Base-by-base conservation (phyloP, 805 yeast genomes). In the Yamadazyma phyllophila region DNA sequence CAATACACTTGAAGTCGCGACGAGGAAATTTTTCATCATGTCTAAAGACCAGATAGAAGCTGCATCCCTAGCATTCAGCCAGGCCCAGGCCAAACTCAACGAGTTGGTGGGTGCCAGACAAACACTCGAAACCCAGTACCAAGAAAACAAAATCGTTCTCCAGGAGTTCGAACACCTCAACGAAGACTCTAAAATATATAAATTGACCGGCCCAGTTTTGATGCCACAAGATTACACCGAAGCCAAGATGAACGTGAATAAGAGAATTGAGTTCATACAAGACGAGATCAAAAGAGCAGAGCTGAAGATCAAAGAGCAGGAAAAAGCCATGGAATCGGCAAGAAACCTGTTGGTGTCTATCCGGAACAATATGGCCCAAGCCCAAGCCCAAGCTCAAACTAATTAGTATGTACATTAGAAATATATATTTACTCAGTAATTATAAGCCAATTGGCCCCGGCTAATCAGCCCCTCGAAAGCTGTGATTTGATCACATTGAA, bases 141-240 rank as follows among this genome's bases (percentile, higher is more conserved):
- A 94, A 65, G 99, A 94, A 64, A 91, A 91, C 64, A 82, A 82
- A 57, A 91, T 94, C 41, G 99, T 94, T 12, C 75, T 82, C 53
- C 83, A 79, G 46, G 99, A 94, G 66, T 87, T 94, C 57, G 79
- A 77, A 26, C 48, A 54, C 43, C 69, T 87, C 46, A 77, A 78
- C 45, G 86, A 81, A 30, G 85, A 80, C 32, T 76, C 95, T 12
- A 87, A 86, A 56, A 82, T 94, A 20, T 94, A 80, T 69, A 94
- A 94, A 66, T 75, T 91, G 52, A 86, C 92, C 20, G 99, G 99
- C 1, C 96, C 96, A 6, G 90, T 92, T 3, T 73, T 94, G 48
- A 73, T 95, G 50, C 97, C 97, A 2, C 97, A 92, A 59, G 96
- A 90, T 45, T 78, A 78, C 48, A 62, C 62, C 9, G 98, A 94